phyloP scores from a whole-genome alignment of 345 rosid species.

The Psidium friedrichsthalianum region DNA sequence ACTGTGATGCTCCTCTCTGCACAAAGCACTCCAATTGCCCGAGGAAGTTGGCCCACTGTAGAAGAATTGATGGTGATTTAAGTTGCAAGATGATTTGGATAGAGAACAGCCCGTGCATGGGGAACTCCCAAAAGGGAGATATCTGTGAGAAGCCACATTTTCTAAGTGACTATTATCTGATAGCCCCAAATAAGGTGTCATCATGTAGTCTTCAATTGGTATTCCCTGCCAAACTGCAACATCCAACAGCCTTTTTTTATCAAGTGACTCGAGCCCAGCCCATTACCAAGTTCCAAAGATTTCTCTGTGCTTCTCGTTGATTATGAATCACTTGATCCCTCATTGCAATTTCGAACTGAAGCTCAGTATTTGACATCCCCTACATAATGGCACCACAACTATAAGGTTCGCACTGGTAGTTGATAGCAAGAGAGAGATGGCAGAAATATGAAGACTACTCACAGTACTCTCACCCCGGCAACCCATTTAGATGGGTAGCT shows the following conservation, averaged over 20 bases:
- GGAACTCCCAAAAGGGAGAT: conserved; percentile 1
- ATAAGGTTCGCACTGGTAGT: conserved; percentile 2
- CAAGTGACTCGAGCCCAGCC: conserved; percentile 34
- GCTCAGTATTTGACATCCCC: conserved; percentile 93
- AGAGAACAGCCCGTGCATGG: conserved; percentile 32
- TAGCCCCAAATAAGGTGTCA: not conserved
- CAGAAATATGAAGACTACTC: not conserved
- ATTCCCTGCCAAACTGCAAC: conserved; percentile 76
- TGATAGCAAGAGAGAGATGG: not conserved
- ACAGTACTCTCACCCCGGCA: not conserved
- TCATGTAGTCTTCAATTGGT: conserved; percentile 64
- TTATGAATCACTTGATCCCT: conserved; percentile 91
- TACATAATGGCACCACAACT: conserved; percentile 11
- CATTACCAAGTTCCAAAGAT: conserved; percentile 73
- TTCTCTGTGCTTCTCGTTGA: conserved; percentile 74
- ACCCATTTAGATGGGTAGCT: not conserved
- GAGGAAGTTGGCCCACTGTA: conserved; percentile 29
- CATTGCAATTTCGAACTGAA: conserved; percentile 94
- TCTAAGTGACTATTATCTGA: not conserved
- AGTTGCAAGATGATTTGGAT: conserved; percentile 46
- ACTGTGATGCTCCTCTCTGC: conserved; percentile 61
- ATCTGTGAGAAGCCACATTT: not conserved
- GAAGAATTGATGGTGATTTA: conserved; percentile 30
- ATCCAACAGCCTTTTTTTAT: conserved; percentile 61
- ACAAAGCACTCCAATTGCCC: conserved; percentile 36